These are phyloP conservation scores for Terana coerulea DNA, from an alignment of 768 basidiomycete species.

Conservation along the genomic window DNA sequence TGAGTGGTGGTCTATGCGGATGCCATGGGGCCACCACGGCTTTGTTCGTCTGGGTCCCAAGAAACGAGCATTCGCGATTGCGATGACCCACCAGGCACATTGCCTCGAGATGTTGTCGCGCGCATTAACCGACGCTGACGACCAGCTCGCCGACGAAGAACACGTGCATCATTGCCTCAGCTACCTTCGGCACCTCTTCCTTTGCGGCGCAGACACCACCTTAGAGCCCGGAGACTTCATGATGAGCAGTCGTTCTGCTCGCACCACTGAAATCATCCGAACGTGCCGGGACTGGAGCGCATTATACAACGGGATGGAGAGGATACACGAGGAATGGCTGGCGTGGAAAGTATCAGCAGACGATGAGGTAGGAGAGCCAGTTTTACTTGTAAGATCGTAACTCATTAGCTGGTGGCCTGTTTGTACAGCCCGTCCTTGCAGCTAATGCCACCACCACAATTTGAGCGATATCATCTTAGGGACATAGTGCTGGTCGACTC, in stretches of 20 bases:
- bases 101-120: conserved; percentile 6
- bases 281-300: conserved; percentile 2
- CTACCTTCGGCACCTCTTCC: conserved; percentile 18
- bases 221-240: conserved; percentile 14
- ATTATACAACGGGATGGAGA: background rate
- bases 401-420: too few relatives aligned
- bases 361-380: too few relatives aligned
- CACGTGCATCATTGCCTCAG: conserved; percentile 20
- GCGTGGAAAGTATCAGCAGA: too few relatives aligned
- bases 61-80: conserved; percentile 12
- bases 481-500: too few relatives aligned
- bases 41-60: conserved; percentile 12
- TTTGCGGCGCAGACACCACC: conserved; percentile 21
- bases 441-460: too few relatives aligned
- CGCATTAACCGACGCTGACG: background rate
- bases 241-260: background rate
- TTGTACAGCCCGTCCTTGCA: too few relatives aligned
- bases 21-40: background rate
- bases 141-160: too few relatives aligned
- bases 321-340: too few relatives aligned
- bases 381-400: too few relatives aligned
- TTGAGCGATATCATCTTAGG: too few relatives aligned
- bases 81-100: conserved; percentile 17
- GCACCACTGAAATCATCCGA: background rate
- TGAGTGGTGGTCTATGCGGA: background rate